These are phyloP conservation scores for Podaxis sp. DNA, from an alignment of 768 basidiomycete genomes.

Conservation along the genomic window DNA sequence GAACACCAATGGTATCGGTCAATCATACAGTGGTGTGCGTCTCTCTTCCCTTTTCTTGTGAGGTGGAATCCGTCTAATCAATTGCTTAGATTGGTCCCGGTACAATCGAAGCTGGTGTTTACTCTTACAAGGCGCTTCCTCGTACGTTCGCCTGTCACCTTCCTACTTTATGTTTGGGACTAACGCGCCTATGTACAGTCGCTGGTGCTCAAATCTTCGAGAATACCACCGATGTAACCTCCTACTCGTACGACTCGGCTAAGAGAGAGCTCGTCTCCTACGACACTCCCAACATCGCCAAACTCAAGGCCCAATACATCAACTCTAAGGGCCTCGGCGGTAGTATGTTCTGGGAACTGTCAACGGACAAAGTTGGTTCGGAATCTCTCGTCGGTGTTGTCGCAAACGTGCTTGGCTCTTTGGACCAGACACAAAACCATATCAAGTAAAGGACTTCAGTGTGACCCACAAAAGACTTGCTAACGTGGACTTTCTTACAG, in stretches of 20 bases:
- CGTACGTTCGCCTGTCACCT: conserved; percentile 32
- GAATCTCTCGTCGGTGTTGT: conserved; percentile 59
- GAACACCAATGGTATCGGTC: conserved; percentile 64
- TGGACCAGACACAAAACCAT: conserved; percentile 68
- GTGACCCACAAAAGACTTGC: background rate
- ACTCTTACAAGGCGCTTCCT: conserved; percentile 76
- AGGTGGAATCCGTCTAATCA: background rate
- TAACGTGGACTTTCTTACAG: conserved; percentile 28
- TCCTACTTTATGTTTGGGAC: background rate
- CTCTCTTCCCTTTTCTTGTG: background rate
- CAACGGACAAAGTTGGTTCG: conserved; percentile 57
- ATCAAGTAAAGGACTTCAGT: conserved; percentile 41
- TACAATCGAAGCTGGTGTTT: conserved; percentile 68
- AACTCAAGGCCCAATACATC: conserved; percentile 69
- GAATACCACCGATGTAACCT: conserved; percentile 68
- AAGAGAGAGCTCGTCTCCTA: conserved; percentile 73
- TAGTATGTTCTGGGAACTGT: conserved; percentile 79
- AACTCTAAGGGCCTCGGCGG: conserved; percentile 58
- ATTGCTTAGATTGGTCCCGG: conserved; percentile 62
- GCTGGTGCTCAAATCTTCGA: conserved; percentile 61
- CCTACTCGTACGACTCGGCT: conserved; percentile 74
- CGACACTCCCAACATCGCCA: conserved; percentile 70
- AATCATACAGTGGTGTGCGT: conserved; percentile 65
- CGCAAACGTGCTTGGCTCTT: conserved; percentile 43
- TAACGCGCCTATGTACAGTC: conserved; percentile 27